Percentiles rank a stretch among this genome's conserved stretches.
These are phyloP conservation scores for Boletus rubroflammeus DNA, from an alignment of 768 basidiomycete genomes.

Conservation along the genomic window DNA sequence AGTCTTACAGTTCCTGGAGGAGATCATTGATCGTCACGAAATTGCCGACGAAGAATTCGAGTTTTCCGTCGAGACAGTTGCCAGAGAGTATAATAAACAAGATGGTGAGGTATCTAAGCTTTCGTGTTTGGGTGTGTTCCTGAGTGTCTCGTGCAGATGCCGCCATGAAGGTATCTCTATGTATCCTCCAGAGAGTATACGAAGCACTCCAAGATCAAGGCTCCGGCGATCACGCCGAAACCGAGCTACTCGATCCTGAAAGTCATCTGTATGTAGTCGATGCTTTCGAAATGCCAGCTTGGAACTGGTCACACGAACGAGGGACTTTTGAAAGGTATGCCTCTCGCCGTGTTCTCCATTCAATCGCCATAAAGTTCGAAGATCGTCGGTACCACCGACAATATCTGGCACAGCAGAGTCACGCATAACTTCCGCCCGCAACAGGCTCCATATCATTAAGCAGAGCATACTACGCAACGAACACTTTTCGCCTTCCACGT, in stretches of 20 bases:
- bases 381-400: constrained; percentile 52
- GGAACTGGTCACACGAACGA: constrained; percentile 85
- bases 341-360: background rate
- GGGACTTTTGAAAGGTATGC: constrained; percentile 85
- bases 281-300: constrained; percentile 93
- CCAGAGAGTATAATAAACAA: constrained; percentile 86
- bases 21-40: constrained; percentile 66
- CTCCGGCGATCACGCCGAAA: constrained; percentile 41
- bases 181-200: constrained; percentile 68
- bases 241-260: constrained; percentile 72
- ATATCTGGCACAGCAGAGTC: constrained; percentile 85
- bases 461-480: constrained; percentile 94
- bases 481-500: constrained; percentile 93
- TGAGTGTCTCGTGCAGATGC: constrained; percentile 50
- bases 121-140: background rate
- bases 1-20: constrained; percentile 65
- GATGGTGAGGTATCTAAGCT: constrained; percentile 51
- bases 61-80: constrained; percentile 72
- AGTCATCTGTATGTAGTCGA: constrained; percentile 80
- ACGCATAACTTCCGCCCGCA: constrained; percentile 72
- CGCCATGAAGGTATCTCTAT: constrained; percentile 73
- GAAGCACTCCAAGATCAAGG: constrained; percentile 68
- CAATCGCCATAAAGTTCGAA: constrained; percentile 12
- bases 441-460: constrained; percentile 85
- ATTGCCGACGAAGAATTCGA: constrained; percentile 69